Conservation (phyloP, 2,329 filamentous ascomycete genomes). For the Ophiocordyceps unilateralis region DNA sequence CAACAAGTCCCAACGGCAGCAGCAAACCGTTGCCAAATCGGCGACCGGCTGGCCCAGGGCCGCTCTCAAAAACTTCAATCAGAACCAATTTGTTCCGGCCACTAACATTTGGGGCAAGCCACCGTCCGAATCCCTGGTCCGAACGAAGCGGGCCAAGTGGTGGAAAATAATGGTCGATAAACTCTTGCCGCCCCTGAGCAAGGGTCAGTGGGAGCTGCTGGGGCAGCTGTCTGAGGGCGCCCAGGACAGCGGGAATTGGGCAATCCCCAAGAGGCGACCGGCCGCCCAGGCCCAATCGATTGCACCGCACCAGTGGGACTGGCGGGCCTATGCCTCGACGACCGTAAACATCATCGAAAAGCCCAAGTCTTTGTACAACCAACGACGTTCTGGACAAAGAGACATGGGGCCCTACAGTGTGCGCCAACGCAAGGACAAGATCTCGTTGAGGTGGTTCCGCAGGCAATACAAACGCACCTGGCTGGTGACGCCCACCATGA, state of each 20-base stretch:
- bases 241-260: constrained; percentile 17
- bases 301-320: constrained; percentile 17
- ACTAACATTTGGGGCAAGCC: constrained; percentile 33
- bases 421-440: constrained; percentile 12
- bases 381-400: constrained; percentile 16
- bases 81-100: constrained; percentile 18
- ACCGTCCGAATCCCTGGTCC: constrained; percentile 17
- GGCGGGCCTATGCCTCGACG: constrained; percentile 22
- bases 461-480: constrained; percentile 30
- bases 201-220: constrained; percentile 38
- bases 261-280: constrained; percentile 16
- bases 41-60: constrained; percentile 10
- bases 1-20: constrained; percentile 21
- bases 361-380: constrained; percentile 13
- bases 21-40: constrained; percentile 10
- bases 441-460: constrained; percentile 24
- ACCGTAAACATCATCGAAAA: constrained; percentile 22
- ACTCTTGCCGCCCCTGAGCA: constrained; percentile 35
- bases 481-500: constrained; percentile 25
- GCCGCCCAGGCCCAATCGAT: constrained; percentile 3
- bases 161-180: constrained; percentile 28
- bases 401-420: constrained; percentile 21
- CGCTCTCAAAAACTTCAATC: constrained; percentile 14
- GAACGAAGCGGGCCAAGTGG: constrained; percentile 27
- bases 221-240: constrained; percentile 25